A percentile compares a stretch with the other conserved stretches of the same genome.
Evolutionary conservation across 2,329 filamentous ascomycete species (phyloP).

Genomic region (Paraconiothyrium sp.): DNA sequence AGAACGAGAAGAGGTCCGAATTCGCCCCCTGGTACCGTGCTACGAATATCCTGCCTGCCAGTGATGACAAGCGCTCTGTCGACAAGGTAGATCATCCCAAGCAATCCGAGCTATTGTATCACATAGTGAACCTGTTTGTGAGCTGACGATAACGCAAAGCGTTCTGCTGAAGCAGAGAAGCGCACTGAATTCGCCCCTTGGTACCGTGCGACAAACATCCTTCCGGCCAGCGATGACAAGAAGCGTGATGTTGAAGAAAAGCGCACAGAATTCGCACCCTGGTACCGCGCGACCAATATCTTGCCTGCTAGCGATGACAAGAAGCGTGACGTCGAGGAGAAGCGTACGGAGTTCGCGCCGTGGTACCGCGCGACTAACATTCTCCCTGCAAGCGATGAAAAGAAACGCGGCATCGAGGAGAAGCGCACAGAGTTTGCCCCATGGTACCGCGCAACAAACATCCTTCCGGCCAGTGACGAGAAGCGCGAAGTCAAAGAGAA

Average conservation of each 20-base stretch:
- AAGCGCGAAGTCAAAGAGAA: constrained; percentile 10
- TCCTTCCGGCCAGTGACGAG: constrained; percentile 12
- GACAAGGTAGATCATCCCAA: not conserved
- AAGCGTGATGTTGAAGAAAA: constrained; percentile 12
- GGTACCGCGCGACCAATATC: constrained; percentile 13
- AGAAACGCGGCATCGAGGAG: not conserved
- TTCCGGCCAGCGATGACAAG: constrained; percentile 12
- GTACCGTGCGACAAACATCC: constrained; percentile 12
- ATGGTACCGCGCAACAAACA: constrained; percentile 13
- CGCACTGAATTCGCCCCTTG: constrained; percentile 4
- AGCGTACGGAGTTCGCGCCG: not conserved
- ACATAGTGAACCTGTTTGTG: too few species aligned
- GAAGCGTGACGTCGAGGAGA: constrained; percentile 8
- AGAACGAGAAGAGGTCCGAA: constrained; percentile 8
- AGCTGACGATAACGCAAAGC: not conserved
- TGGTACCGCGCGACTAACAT: constrained; percentile 13
- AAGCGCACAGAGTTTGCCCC: constrained; percentile 7
- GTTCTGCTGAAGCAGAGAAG: constrained; percentile 9
- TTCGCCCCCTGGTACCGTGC: constrained; percentile 13
- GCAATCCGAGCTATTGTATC: not conserved
- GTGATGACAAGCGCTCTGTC: constrained; percentile 9
- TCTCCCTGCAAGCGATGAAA: constrained; percentile 3
- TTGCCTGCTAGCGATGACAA: constrained; percentile 9
- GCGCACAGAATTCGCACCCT: constrained; percentile 3
- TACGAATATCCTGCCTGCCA: constrained; percentile 13